Conservation (phyloP, 2,329 filamentous ascomycete genomes). For the Aspergillus fischeri region DNA sequence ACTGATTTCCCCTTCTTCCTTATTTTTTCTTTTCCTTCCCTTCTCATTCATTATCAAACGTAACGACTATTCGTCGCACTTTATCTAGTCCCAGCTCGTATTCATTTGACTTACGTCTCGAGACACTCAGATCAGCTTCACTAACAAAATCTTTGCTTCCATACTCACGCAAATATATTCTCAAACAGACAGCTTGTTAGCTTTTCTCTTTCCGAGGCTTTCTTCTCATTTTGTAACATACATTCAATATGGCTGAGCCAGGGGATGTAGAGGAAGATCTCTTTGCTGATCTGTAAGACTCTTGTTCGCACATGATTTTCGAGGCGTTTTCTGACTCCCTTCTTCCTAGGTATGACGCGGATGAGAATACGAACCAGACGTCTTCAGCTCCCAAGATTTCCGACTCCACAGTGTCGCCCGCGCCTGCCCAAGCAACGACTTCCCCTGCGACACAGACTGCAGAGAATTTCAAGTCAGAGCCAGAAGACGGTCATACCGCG, state of each 20-base stretch:
- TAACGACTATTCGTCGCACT: neutral
- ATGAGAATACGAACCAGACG: constrained; percentile 48
- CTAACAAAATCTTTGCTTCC: neutral
- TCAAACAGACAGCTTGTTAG: neutral
- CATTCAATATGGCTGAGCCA: constrained; percentile 65
- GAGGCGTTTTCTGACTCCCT: constrained; percentile 6
- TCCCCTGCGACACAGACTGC: constrained; percentile 31
- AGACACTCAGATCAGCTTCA: neutral
- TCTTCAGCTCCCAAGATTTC: constrained; percentile 34
- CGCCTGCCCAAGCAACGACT: constrained; percentile 26
- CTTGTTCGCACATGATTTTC: neutral
- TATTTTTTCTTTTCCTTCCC: constrained; percentile 5
- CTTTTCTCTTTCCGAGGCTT: neutral
- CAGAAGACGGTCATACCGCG: constrained; percentile 17
- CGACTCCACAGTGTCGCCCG: constrained; percentile 31
- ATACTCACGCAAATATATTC: neutral
- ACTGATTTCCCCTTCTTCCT: constrained; percentile 1
- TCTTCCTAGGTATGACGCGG: constrained; percentile 60
- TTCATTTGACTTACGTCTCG: neutral
- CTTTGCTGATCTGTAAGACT: constrained; percentile 83
- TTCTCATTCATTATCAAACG: neutral
- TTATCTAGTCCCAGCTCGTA: neutral
- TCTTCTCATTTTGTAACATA: neutral
- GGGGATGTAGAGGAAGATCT: constrained; percentile 90
- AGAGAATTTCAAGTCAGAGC: constrained; percentile 26